Base-by-base conservation (phyloP, 2,329 filamentous ascomycete genomes). In the Diaporthe vaccinii region DNA sequence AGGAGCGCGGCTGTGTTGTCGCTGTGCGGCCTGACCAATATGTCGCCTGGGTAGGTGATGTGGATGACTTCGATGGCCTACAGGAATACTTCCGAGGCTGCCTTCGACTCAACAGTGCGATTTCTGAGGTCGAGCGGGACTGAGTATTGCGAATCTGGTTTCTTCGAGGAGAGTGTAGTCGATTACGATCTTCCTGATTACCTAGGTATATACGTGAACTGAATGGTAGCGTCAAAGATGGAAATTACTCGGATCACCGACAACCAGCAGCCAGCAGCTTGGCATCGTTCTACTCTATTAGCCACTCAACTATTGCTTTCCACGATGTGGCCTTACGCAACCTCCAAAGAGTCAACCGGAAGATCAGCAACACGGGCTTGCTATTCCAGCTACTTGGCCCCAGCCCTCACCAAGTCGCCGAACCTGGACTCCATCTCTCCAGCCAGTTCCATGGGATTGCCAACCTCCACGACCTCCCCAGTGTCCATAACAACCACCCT, bases 1-100 rank as follows among this genome's bases (percentile, higher is more conserved):
- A 78, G 25, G 84, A 88, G 72, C 82, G 82, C 28, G 92, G 93
- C 0, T 91, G 89, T 76, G 83, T 91, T 5, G 88, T 93, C 0
- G 84, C 92, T 1, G 84, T 92, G 2, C 82, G 93, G 67, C 93
- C 93, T 3, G 93, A 95, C 84, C 91, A 93, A 80, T 92, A 94
- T 82, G 88, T 94, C 44, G 87, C 81, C 2, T 84, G 83, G 79
- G 78, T 87, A 2, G 83, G 83, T 1, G 81, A 83, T 22, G 76
- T 87, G 28, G 83, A 85, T 31, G 83, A 84, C 44, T 82, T 84
- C 49, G 81, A 79, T 2, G 79, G 79, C 4, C 51, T 85, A 46
- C 79, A 82, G 74, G 72, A 76, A n/a, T 85, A 85, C 68, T 85
- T 85, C 65, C 75, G 77, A 41, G 78, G 78, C 8, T 78, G 75